Evolutionary conservation across 306 rosid species (phyloP).

Genomic region (Clitoria ternatea): DNA sequence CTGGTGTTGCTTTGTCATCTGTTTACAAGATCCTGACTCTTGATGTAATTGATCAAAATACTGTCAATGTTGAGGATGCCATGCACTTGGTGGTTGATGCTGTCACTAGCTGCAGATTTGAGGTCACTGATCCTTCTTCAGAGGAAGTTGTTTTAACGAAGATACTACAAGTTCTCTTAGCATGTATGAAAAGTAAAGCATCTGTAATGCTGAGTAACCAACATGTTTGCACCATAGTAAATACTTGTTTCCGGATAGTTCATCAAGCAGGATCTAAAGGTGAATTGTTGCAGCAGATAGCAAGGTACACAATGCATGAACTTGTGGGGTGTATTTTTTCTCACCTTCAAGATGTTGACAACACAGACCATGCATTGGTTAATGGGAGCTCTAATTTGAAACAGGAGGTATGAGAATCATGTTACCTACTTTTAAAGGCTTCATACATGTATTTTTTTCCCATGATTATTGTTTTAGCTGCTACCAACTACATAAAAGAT

Average conservation of each 20-base stretch:
- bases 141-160: constrained; percentile 93
- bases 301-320: constrained; percentile 92
- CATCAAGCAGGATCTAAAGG: constrained; percentile 95
- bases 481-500: too few species aligned
- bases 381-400: constrained; percentile 56
- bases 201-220: constrained; percentile 91
- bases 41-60: constrained; percentile 83
- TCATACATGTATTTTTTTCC: constrained; percentile 6
- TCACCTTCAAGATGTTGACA: constrained; percentile 85
- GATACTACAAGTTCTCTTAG: constrained; percentile 92
- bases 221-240: constrained; percentile 94
- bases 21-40: constrained; percentile 89
- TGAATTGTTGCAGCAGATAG: constrained; percentile 86
- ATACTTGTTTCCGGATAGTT: constrained; percentile 93
- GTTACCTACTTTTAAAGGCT: constrained; percentile 10
- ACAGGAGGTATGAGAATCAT: constrained; percentile 47
- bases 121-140: constrained; percentile 88
- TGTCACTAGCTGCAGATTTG: constrained; percentile 94
- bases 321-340: constrained; percentile 86
- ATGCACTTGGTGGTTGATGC: constrained; percentile 96
- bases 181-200: constrained; percentile 97
- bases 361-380: constrained; percentile 57
- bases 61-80: constrained; percentile 82
- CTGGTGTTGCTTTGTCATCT: constrained; percentile 90
- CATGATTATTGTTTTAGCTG: constrained; percentile 15